These are phyloP conservation scores for Eucalyptus pauciflora DNA, from an alignment of 345 rosid genomes.

Conservation along the genomic window DNA sequence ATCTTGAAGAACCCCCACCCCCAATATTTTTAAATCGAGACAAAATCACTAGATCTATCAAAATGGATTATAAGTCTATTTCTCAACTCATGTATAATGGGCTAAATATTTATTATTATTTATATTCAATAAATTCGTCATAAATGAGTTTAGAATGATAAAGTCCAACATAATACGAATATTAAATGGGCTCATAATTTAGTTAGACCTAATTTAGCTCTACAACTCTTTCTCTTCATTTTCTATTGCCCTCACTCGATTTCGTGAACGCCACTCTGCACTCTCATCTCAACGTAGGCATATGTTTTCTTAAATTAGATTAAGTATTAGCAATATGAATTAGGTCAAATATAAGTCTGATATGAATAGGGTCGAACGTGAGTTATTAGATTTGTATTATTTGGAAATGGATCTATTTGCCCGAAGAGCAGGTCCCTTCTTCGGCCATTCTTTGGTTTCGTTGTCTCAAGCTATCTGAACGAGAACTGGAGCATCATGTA, in stretches of 20 bases:
- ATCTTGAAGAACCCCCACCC: background rate
- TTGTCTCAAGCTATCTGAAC: background rate
- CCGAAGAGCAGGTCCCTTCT: too few relatives aligned
- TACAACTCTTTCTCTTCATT: background rate
- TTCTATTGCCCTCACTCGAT: too few relatives aligned
- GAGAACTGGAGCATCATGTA: background rate
- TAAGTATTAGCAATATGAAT: too few relatives aligned
- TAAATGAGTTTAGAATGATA: background rate
- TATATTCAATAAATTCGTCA: background rate
- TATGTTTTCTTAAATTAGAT: too few relatives aligned
- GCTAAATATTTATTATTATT: too few relatives aligned
- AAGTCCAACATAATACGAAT: background rate
- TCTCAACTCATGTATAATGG: background rate
- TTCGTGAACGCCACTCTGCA: too few relatives aligned
- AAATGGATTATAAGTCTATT: background rate
- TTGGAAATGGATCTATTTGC: background rate
- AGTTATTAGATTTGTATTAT: too few relatives aligned
- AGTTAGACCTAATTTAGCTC: background rate
- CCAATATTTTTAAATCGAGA: background rate
- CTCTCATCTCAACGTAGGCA: background rate
- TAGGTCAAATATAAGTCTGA: rapidly evolving
- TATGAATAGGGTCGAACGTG: rapidly evolving
- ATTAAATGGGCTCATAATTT: too few relatives aligned
- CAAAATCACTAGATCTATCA: background rate
- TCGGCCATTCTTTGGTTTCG: background rate